phyloP scores from a whole-genome alignment of 768 basidiomycete species.

The Kwoniella sp. region DNA sequence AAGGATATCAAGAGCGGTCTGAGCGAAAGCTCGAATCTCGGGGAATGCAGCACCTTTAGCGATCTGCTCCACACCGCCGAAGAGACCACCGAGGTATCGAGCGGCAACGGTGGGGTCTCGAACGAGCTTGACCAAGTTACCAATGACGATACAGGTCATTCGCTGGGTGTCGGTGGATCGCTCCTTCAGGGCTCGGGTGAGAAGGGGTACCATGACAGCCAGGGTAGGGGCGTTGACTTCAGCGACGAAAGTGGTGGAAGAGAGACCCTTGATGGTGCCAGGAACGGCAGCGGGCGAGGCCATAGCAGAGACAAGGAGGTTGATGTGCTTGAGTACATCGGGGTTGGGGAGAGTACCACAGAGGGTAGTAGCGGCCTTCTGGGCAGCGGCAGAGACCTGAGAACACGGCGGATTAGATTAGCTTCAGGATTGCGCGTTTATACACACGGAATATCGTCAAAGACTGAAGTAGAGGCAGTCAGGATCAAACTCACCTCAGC shows the following conservation, averaged over 20 bases:
- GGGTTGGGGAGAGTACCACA: constrained; percentile 90
- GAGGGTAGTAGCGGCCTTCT: constrained; percentile 84
- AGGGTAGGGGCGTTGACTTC: constrained; percentile 96
- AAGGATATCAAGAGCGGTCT: constrained; percentile 77
- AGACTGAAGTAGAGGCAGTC: constrained; percentile 7
- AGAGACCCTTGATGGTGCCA: constrained; percentile 90
- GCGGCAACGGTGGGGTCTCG: constrained; percentile 88
- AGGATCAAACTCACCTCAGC: constrained; percentile 71
- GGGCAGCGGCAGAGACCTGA: constrained; percentile 80
- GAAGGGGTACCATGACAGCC: constrained; percentile 89
- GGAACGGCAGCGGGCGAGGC: constrained; percentile 80
- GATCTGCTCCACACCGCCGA: constrained; percentile 88
- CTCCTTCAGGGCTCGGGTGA: constrained; percentile 88
- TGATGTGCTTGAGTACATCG: constrained; percentile 85
- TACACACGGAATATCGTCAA: constrained; percentile 1
- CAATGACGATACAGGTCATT: constrained; percentile 88
- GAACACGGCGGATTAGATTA: background rate
- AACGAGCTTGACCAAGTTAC: constrained; percentile 96
- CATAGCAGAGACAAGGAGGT: constrained; percentile 84
- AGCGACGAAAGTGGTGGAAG: constrained; percentile 92
- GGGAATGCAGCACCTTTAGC: constrained; percentile 91
- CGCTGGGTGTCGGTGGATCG: constrained; percentile 96
- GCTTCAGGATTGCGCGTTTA: background rate
- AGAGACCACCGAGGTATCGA: constrained; percentile 78
- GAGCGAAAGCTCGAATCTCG: constrained; percentile 93